Evolutionary conservation across 345 rosid genomes (phyloP).

Genomic region (Citrus mangshanensis): DNA sequence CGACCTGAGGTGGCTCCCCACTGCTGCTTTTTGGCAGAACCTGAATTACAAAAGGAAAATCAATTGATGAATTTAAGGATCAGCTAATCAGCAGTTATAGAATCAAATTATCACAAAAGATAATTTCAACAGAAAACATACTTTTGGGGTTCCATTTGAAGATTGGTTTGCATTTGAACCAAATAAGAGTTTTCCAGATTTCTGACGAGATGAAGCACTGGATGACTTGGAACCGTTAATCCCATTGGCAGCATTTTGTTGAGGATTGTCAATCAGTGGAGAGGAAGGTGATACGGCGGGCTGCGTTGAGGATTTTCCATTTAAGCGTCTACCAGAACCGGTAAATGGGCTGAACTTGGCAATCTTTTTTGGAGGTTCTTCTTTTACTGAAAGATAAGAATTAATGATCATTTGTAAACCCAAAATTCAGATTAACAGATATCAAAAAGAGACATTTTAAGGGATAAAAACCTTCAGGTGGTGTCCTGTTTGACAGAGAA

Average conservation of each 20-base stretch:
- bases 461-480: constrained; percentile 2
- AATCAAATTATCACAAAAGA: background rate
- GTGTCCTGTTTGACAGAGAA: constrained; percentile 25
- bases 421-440: background rate
- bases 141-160: constrained; percentile 28
- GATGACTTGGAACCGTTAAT: constrained; percentile 25
- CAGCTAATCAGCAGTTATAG: background rate
- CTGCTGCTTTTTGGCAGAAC: constrained; percentile 26
- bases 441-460: too few species aligned
- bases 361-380: constrained; percentile 40
- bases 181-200: constrained; percentile 51
- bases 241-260: constrained; percentile 18
- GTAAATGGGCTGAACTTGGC: constrained; percentile 50
- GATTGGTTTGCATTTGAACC: constrained; percentile 39
- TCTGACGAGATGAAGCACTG: constrained; percentile 20
- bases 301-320: constrained; percentile 41
- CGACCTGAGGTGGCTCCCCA: constrained; percentile 28
- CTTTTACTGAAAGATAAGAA: constrained; percentile 27
- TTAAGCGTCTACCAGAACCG: constrained; percentile 55
- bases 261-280: constrained; percentile 14
- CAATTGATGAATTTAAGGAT: background rate
- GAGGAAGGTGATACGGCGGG: constrained; percentile 15
- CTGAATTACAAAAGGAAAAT: constrained; percentile 23
- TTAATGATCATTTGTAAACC: background rate
- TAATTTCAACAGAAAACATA: constrained; percentile 11